Base-by-base conservation (phyloP, 305 asterid genomes). In the Withania somnifera region DNA sequence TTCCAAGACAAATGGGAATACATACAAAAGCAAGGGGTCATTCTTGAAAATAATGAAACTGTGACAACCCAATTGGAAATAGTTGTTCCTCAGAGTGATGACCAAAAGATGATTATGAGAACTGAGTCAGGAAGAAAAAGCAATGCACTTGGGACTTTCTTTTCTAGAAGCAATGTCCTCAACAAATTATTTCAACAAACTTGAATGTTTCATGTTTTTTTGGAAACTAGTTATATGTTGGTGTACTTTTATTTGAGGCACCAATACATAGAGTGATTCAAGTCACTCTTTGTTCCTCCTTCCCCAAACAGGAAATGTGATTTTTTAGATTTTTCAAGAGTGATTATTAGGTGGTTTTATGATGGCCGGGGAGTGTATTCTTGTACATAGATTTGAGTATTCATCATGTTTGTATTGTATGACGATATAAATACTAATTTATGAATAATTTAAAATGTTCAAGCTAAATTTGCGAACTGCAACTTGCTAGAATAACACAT, bases 1-100 rank as follows among this genome's bases (percentile, higher is more conserved):
- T 84, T 92, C 42, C 98, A 92, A 90, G 98, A 93, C 82, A 93
- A 93, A 84, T 94, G 96, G 98, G 91, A 91, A 42, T 91, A 92
- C 67, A 87, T 91, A 7, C 84, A 84, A 67, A 87, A 85, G 79
- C 96, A 91, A 89, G 93, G 96, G 58, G 38, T 85, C 80, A 45
- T 19, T 9, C 32, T 22, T 36, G 61, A 50, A 13, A 40, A 56
- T 69, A 64, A 64, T 79, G 84, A 60, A n/a, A 34, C 47, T 42
- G 15, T 53, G 38, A 26, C 83, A 13, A 42, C 83, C 24, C 86
- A 76, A 81, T 87, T 84, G 78, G 80, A 88, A 22, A 61, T 82
- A 9, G 61, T 79, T 60, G 76, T 40, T 52, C 26, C 87, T 78
- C 85, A 56, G 45, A 53, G 51, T n/a, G 86, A 81, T 56, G 83